Base-by-base conservation (phyloP, 1,139 yeast genomes). In the Kurtzmaniella quercitrusa region DNA sequence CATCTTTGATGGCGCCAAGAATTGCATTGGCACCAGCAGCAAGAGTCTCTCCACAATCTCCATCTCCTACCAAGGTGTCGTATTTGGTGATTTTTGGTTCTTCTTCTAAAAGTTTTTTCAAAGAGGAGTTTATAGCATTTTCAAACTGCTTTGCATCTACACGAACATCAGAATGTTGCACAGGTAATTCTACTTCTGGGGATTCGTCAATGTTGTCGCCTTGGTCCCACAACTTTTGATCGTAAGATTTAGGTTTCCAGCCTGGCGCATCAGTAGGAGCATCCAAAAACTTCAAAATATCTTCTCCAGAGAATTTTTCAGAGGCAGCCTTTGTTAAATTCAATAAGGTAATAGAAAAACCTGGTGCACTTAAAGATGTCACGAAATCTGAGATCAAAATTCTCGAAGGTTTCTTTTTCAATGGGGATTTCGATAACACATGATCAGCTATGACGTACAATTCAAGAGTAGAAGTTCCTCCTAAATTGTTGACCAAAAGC, bases 1-100 rank as follows among this genome's bases (percentile, higher is more conserved):
- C 27, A 29, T 80, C 68, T 11, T 65, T 57, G 42, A 85, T 62
- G 16, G 81, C 80, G 11, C 73, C 66, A 38, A 79, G 66, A 38
- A 91, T 77, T 1, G 89, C 89, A 45, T 82, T 75, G 19, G 91
- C 95, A 39, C 97, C 97, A 25, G 79, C 76, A 14, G 82, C 88
- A 49, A 91, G 68, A 0, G 97, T 91, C 56, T 88, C 94, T 40
- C 98, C 98, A 66, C 97, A 90, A 60, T 91, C 98, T 53, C 98
- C 98, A 62, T 91, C 98, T 48, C 98, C 98, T 1, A 93, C 97
- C 53, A 82, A 73, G 2, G 95, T 86, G 57, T 91, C 98, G 54
- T 85, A 82, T 48, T 80, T 77, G 0, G 97, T 91, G 56, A 91
- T 85, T 52, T 79, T 76, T 3, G 96, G 94, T 60, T 90, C 97